Percentiles rank a stretch among this genome's conserved stretches.
phyloP scores from a whole-genome alignment of 164 flowering plant genomes.

The Vitis rupestris region DNA sequence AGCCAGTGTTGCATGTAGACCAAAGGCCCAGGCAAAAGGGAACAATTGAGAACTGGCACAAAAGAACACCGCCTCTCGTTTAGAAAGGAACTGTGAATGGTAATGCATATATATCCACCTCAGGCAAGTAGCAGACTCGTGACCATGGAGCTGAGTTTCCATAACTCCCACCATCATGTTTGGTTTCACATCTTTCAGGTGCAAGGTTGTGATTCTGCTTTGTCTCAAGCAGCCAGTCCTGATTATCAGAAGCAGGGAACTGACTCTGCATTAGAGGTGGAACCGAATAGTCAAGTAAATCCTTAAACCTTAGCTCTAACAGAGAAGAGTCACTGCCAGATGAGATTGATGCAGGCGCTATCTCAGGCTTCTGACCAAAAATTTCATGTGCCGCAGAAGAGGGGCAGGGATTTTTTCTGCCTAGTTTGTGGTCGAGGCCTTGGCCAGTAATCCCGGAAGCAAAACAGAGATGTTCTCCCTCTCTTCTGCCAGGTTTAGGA shows the following conservation, averaged over 20 bases:
- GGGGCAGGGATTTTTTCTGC: not conserved
- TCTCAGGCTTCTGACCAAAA: not conserved
- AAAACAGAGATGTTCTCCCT: slow-evolving; percentile 6
- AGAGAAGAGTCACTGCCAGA: slow-evolving; percentile 3
- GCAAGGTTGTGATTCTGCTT: not conserved
- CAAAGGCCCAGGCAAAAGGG: not conserved
- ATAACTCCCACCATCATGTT: not conserved
- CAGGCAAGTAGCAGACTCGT: slow-evolving; percentile 13
- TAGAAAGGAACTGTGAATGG: slow-evolving; percentile 26
- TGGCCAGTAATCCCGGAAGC: slow-evolving; percentile 4
- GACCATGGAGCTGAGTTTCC: slow-evolving; percentile 10
- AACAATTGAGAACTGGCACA: not conserved
- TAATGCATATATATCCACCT: slow-evolving; percentile 27
- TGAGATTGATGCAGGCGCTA: not conserved
- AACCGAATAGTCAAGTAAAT: slow-evolving; percentile 17
- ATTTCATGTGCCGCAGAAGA: slow-evolving; percentile 1
- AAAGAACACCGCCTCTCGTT: not conserved
- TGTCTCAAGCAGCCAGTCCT: slow-evolving; percentile 15
- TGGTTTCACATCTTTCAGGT: not conserved
- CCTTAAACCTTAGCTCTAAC: not conserved
- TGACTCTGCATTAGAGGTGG: slow-evolving; percentile 8
- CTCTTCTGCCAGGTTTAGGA: slow-evolving; percentile 7
- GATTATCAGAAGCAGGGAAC: slow-evolving; percentile 1
- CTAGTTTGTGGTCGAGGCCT: not conserved
- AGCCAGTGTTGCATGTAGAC: too few species aligned